phyloP scores from a whole-genome alignment of 192 early-diverging fungal species.

The Coemansia nantahalensis region DNA sequence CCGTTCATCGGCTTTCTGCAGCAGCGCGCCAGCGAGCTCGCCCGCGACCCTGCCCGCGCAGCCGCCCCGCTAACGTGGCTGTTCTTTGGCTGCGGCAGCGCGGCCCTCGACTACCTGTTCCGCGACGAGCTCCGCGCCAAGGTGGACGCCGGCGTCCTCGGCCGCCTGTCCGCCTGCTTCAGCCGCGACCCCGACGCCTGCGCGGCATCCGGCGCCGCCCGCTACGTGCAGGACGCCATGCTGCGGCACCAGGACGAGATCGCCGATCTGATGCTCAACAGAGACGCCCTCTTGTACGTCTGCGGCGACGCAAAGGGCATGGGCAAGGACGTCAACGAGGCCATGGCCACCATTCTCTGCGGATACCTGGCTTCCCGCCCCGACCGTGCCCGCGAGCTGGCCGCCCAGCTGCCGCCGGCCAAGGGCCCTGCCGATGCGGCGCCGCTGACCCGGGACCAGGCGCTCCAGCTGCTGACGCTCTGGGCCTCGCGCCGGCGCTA shows the following conservation, averaged over 20 bases:
- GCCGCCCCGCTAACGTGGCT: constrained; percentile 49
- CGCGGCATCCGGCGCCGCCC: constrained; percentile 40
- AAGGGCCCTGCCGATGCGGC: constrained; percentile 42
- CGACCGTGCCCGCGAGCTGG: neutral
- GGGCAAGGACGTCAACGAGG: constrained; percentile 82
- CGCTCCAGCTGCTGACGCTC: constrained; percentile 54
- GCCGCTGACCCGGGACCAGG: constrained; percentile 13
- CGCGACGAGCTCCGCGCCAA: constrained; percentile 57
- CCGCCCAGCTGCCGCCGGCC: constrained; percentile 36
- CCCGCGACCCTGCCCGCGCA: neutral
- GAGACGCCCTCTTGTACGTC: constrained; percentile 69
- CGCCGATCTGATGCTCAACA: constrained; percentile 57
- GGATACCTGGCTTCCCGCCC: constrained; percentile 43
- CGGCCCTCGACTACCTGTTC: constrained; percentile 69
- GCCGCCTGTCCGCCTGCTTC: constrained; percentile 59
- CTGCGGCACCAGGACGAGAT: constrained; percentile 55
- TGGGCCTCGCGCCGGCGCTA: constrained; percentile 53
- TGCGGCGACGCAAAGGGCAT: constrained; percentile 88
- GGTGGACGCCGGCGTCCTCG: constrained; percentile 53
- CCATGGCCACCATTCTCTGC: constrained; percentile 64
- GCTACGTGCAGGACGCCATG: constrained; percentile 87
- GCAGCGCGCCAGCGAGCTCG: constrained; percentile 61
- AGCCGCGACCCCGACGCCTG: constrained; percentile 60
- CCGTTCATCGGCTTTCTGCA: constrained; percentile 90
- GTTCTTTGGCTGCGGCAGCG: constrained; percentile 82